Evolutionary conservation across 1,284 basidiomycete genomes (phyloP).

Genomic region (Mycena citricolor): DNA sequence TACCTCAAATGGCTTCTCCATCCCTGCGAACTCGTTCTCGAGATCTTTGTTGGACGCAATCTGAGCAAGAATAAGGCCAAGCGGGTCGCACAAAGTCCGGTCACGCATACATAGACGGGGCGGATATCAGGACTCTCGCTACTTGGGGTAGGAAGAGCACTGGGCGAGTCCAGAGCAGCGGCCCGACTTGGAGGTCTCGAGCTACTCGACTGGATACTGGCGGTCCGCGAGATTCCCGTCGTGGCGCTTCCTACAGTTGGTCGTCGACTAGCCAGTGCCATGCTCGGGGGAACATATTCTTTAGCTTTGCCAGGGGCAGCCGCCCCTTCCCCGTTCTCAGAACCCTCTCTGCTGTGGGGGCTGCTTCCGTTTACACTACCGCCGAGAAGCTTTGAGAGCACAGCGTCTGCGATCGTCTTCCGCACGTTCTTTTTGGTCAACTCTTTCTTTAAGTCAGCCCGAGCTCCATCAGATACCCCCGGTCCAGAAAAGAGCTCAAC

Average conservation of each 20-base stretch:
- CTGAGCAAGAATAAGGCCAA: constrained; percentile 37
- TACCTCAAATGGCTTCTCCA: constrained; percentile 83
- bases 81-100: too few relatives aligned
- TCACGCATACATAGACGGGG: constrained; percentile 72
- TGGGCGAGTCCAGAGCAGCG: constrained; percentile 46
- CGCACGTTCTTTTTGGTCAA: constrained; percentile 82
- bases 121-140: constrained; percentile 52
- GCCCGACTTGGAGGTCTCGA: constrained; percentile 59
- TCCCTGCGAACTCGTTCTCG: constrained; percentile 78
- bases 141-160: constrained; percentile 38
- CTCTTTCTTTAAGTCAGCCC: constrained; percentile 91
- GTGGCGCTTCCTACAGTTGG: constrained; percentile 40
- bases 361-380: constrained; percentile 39
- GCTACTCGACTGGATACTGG: constrained; percentile 43
- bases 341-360: constrained; percentile 52
- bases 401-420: constrained; percentile 79
- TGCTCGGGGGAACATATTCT: constrained; percentile 73
- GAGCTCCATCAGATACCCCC: constrained; percentile 79
- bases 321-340: constrained; percentile 55
- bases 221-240: constrained; percentile 42
- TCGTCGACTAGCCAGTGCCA: constrained; percentile 55
- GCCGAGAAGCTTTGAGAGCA: constrained; percentile 62
- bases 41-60: constrained; percentile 85
- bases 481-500: constrained; percentile 84
- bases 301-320: constrained; percentile 45